Evolutionary conservation across 2,329 filamentous ascomycete genomes (phyloP), one percentile per base, ranked within the genome.

Genomic region (Colletotrichum paranaense): DNA sequence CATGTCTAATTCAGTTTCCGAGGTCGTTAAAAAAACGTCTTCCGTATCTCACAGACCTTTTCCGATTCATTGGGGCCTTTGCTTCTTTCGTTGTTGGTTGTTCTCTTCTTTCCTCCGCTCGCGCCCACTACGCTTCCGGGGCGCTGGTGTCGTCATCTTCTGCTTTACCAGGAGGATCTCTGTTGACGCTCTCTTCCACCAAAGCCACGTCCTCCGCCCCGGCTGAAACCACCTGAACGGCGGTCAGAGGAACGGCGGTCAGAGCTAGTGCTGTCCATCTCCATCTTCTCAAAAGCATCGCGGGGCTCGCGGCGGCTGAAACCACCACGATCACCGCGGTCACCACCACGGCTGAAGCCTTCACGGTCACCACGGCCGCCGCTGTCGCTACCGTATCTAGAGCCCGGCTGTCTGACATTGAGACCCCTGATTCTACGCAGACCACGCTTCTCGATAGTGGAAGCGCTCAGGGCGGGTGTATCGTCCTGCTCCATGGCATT

Each of bases 401-500:
- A 42, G 38, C 38, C 38, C 14, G 38, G 38, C 4, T 42, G 24
- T 6, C 35, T 63, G n/a, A 85, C 77, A 68, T 84, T 85, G 72
- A 89, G 53, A 66, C 80, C 80, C 0, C 42, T 57, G 5, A 80
- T 63, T 2, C 76, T 68, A 11, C 38, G 6, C 24, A 87, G 69
- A 32, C 83, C 82, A 63, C 82, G 76, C 42, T 82, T 81, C 5
- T 67, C 63, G 8, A 52, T 35, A 4, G 32, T 26, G n/a, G 46
- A 38, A 42, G 24, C 42, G 78, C 78, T 76, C 76, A 85, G 4
- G 30, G 59, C 9, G 14, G 74, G 74, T 19, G 49, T 60, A 12
- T 86, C 73, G 0, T 80, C 65, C 85, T 88, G 86, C 53, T 89
- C 89, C 85, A 89, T 89, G 24, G 85, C 88, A 19, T 83, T 78